Conservation (phyloP, 2,329 filamentous ascomycete species). For the Paecilomyces formosus region DNA sequence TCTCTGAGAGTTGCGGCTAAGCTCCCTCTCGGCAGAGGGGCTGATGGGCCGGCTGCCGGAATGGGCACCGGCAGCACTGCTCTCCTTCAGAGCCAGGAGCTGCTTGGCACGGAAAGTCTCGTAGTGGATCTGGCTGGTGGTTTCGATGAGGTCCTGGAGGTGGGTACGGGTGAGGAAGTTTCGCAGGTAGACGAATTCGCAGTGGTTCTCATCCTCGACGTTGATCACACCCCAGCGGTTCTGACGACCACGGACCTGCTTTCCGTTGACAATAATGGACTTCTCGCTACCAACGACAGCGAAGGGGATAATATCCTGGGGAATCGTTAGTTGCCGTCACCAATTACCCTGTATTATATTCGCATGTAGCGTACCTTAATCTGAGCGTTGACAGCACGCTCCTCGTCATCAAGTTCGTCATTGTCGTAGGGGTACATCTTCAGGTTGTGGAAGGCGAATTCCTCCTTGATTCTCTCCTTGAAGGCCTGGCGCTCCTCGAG, state of each 20-base stretch:
- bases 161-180: slow-evolving; percentile 98
- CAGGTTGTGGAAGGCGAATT: slow-evolving; percentile 98
- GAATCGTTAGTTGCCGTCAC: slow-evolving; percentile 28
- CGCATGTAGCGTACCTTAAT: slow-evolving; percentile 67
- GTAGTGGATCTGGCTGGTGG: slow-evolving; percentile 99
- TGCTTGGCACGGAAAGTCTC: slow-evolving; percentile 99
- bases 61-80: slow-evolving; percentile 71
- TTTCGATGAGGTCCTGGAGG: slow-evolving; percentile 97
- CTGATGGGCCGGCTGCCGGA: slow-evolving; percentile 82
- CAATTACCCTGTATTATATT: not conserved
- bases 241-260: slow-evolving; percentile 94
- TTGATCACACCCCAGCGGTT: slow-evolving; percentile 99
- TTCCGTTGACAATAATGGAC: slow-evolving; percentile 93
- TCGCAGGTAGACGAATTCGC: slow-evolving; percentile 96
- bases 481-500: slow-evolving; percentile 92
- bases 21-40: slow-evolving; percentile 84
- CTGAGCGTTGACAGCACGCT: slow-evolving; percentile 83
- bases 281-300: slow-evolving; percentile 97
- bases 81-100: slow-evolving; percentile 94
- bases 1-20: slow-evolving; percentile 94
- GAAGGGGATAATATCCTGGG: slow-evolving; percentile 84
- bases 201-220: slow-evolving; percentile 98
- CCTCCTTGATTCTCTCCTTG: slow-evolving; percentile 99
- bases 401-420: slow-evolving; percentile 96
- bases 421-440: slow-evolving; percentile 99